Conservation (phyloP, 768 basidiomycete genomes). For the Termitomyces sp. region DNA sequence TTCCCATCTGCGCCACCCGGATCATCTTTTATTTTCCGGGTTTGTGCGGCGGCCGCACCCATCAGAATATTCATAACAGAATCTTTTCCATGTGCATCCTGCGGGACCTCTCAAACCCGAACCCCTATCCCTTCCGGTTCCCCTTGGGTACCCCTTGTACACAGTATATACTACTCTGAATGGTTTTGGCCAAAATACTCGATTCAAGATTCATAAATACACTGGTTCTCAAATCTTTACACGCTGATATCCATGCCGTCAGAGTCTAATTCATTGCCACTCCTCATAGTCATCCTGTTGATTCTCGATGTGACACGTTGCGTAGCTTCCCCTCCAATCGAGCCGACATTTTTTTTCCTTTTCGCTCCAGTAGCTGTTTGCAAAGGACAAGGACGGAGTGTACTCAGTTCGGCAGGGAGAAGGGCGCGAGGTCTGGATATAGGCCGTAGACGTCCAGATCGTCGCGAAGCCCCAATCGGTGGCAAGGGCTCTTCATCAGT, state of each 20-base stretch:
- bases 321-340: constrained; percentile 1
- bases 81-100: not conserved
- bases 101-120: too few species aligned
- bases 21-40: not conserved
- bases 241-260: not conserved
- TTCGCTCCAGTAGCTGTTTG: constrained; percentile 4
- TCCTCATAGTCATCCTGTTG: constrained; percentile 6
- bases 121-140: too few species aligned
- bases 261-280: not conserved
- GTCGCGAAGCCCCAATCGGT: constrained; percentile 9
- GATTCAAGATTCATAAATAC: not conserved
- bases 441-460: constrained; percentile 12
- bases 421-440: not conserved
- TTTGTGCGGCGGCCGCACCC: not conserved
- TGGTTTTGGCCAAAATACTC: not conserved
- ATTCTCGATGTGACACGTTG: constrained; percentile 6
- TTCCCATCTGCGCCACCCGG: not conserved
- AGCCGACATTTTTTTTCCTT: constrained; percentile 8
- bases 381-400: not conserved
- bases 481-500: not conserved
- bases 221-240: not conserved
- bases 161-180: too few species aligned
- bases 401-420: not conserved
- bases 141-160: too few species aligned
- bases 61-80: not conserved